A percentile compares a stretch with the other conserved stretches of the same genome.
phyloP scores from a whole-genome alignment of 1,284 basidiomycete genomes.

The Ceratobasidium sp. region DNA sequence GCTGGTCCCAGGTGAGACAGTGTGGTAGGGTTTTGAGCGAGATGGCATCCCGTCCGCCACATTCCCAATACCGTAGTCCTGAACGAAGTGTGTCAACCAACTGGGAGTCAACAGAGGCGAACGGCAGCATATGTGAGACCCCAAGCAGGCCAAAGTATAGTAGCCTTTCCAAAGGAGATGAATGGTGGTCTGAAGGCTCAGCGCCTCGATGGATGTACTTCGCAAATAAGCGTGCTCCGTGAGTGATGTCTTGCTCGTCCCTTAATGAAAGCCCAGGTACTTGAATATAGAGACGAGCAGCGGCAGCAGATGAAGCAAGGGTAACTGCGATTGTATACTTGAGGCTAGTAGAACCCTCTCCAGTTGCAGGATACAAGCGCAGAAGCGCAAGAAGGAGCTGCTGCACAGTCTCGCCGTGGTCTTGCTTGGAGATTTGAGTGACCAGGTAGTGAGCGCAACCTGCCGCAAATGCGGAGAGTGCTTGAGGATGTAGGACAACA shows the following conservation, averaged over 20 bases:
- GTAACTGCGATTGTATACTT: not conserved
- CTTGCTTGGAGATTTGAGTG: not conserved
- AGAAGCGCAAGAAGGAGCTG: not conserved
- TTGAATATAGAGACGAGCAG: not conserved
- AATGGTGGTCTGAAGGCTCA: not conserved
- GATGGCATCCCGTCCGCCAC: not conserved
- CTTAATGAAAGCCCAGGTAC: not conserved
- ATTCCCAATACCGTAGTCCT: too few relatives aligned
- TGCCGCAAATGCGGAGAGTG: not conserved
- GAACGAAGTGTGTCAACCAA: too few relatives aligned
- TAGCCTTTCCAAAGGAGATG: not conserved
- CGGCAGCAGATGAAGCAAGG: not conserved
- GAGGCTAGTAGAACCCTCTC: not conserved
- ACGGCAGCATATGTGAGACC: not conserved
- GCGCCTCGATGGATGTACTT: not conserved
- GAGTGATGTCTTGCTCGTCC: not conserved
- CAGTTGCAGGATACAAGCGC: not conserved
- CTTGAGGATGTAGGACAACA: not conserved
- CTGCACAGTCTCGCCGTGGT: not conserved
- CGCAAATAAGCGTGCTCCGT: not conserved
- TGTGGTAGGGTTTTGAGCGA: not conserved
- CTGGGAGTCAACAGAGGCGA: not conserved
- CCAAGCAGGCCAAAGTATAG: not conserved
- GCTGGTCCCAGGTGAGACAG: not conserved
- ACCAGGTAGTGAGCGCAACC: constrained; percentile 4